Base-by-base conservation (phyloP, 352 stramenopile genomes). In the Phytophthora ramorum region DNA sequence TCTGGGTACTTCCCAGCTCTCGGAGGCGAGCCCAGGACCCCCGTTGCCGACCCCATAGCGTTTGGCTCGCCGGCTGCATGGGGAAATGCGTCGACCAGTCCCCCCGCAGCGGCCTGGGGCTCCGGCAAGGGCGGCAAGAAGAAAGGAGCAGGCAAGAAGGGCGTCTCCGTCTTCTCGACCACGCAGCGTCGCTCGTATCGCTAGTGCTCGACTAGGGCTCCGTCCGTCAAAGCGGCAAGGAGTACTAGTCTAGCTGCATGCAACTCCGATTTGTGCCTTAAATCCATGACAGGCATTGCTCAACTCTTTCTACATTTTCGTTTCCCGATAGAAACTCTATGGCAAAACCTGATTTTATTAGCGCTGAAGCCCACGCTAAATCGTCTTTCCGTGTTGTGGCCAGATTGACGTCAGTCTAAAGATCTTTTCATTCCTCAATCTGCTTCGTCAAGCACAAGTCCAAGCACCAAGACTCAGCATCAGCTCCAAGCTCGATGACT, bases 1-100 rank as follows among this genome's bases (percentile, higher is more conserved):
- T 92, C 78, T 14, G 86, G 86, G 14, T 93, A 91, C 65, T 93
- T 89, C 51, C 86, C 86, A 10, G 73, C 72, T 7, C 64, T 95
- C 2, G 79, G 79, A 26, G 58, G n/a, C 24, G 55, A 75, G 7
- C 34, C 40, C 6, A 70, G 46, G 12, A 16, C 35, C 22, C 28
- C 60, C 37, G 9, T 19, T 28, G 32, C 41, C 7, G 51, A 72
- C 26, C n/a, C 60, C 10, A 64, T 53, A n/a, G 41, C 49, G 1
- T 76, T 74, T 56, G 58, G 65, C 3, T 79, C 77, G 4, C 76
- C 81, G 4, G 66, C 71, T 20, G 76, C 74, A 13, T 89, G 81
- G 82, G 79, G 76, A 40, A 73, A 69, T 6, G 40, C 75, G 16
- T 65, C 71, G 2, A 75, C 59, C 22, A 66, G 55, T 51, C 72